Conservation (phyloP, 352 stramenopile genomes). For the Phytophthora meadii region DNA sequence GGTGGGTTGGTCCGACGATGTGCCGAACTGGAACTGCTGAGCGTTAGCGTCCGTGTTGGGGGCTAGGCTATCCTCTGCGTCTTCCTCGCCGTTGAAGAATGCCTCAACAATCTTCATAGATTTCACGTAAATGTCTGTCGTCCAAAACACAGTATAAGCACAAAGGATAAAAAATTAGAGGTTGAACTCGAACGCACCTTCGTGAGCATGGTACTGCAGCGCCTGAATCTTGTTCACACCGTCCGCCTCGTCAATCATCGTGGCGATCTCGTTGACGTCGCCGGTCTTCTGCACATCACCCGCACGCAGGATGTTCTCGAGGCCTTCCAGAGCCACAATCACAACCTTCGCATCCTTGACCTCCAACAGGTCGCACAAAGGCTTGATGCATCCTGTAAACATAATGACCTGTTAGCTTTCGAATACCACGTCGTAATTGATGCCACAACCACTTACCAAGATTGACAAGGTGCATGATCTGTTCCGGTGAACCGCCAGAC, state of each 20-base stretch:
- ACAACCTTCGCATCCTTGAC: slow-evolving; percentile 98
- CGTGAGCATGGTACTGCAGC: slow-evolving; percentile 97
- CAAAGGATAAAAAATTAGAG: slow-evolving; percentile 27
- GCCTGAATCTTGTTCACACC: slow-evolving; percentile 98
- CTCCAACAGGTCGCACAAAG: slow-evolving; percentile 97
- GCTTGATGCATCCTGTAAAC: slow-evolving; percentile 92
- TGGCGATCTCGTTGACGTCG: slow-evolving; percentile 95
- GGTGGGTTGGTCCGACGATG: slow-evolving; percentile 65
- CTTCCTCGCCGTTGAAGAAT: slow-evolving; percentile 98
- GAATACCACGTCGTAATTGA: neutral
- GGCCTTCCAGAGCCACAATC: slow-evolving; percentile 97
- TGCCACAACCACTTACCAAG: slow-evolving; percentile 67
- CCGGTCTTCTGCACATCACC: slow-evolving; percentile 71
- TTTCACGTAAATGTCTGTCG: slow-evolving; percentile 90
- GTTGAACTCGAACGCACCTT: slow-evolving; percentile 78
- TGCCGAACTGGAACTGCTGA: slow-evolving; percentile 86
- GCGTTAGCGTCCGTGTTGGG: slow-evolving; percentile 73
- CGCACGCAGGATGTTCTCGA: slow-evolving; percentile 99
- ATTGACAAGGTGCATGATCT: slow-evolving; percentile 97
- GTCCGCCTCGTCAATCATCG: slow-evolving; percentile 96
- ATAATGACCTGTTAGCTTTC: slow-evolving; percentile 8
- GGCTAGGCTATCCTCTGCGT: slow-evolving; percentile 91
- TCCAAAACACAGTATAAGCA: slow-evolving; percentile 25
- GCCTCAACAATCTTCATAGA: slow-evolving; percentile 97
- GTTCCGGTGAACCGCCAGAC: slow-evolving; percentile 91